These are phyloP conservation scores for Marchantia polymorpha DNA, from an alignment of 225 moss, liverwort and hornwort genomes.

Conservation along the genomic window DNA sequence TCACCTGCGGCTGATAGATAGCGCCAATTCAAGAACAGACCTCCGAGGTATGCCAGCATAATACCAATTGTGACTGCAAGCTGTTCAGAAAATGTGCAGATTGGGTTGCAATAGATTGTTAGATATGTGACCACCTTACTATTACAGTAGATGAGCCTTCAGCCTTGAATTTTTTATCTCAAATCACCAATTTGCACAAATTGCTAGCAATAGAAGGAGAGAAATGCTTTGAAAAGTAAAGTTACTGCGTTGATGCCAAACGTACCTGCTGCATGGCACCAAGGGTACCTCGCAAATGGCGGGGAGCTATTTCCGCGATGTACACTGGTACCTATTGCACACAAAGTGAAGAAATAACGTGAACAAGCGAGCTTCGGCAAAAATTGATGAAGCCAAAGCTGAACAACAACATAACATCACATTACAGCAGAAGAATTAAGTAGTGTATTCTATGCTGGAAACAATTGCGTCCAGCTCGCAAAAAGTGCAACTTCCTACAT, in stretches of 20 bases:
- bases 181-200: background rate
- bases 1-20: constrained; percentile 62
- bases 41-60: constrained; percentile 58
- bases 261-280: constrained; percentile 89
- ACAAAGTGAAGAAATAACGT: background rate
- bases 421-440: no score
- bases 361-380: no score
- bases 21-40: constrained; percentile 71
- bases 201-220: no score
- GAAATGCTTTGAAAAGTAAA: background rate
- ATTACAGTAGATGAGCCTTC: background rate
- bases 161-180: background rate
- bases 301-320: constrained; percentile 69
- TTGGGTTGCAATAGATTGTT: background rate
- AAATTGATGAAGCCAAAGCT: background rate
- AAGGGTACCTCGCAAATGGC: constrained; percentile 70
- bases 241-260: background rate
- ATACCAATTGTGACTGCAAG: constrained; percentile 62
- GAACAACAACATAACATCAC: no score
- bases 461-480: no score
- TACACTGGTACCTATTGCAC: constrained; percentile 59
- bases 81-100: constrained; percentile 33
- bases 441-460: no score
- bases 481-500: no score
- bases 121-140: background rate